Base-by-base conservation (phyloP, 106 monocot species). In the Allium fistulosum region DNA sequence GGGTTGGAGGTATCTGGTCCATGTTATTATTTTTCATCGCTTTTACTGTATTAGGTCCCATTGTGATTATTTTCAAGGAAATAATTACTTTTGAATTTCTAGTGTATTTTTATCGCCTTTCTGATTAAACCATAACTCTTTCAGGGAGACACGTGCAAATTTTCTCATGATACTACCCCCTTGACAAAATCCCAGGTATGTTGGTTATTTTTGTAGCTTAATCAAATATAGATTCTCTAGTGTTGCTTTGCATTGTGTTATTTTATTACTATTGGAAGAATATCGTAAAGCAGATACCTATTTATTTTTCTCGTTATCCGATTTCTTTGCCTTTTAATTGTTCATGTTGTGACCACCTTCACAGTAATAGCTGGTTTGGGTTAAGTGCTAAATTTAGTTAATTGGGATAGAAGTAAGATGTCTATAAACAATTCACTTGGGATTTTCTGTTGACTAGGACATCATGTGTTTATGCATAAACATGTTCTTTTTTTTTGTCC, bases 151-250 rank as follows among this genome's bases (percentile, higher is more conserved):
- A 27, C 53, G 48, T 97, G 96, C 82, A 97, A 80, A 72, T 92
- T 84, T 78, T 97, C 96, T 26, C 96, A 97, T 71, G 92, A 97
- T 69, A 60, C 69, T 49, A 82, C 58, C 69, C 96, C 96, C 49
- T 63, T 84, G 76, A 97, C 92, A 70, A 97, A 97, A 79, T 84
- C 81, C 55, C 77, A 67, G 88, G 92, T 92, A 87, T 50, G 22
- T 7, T 9, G 4, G 17, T 37, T 49, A 26, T 49, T 15, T 50
- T 50, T 26, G 45, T 70, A 47, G 48, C 10, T 17, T 14, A 26
- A 57, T 15, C 46, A 45, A 26, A 4, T 27, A 69, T 26, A 17
- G 10, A 12, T 71, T 58, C 22, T 49, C 6, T 37, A 7, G 4
- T 26, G 62, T 9, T 62, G 62, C 62, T 62, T 28, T 14, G 14